Evolutionary conservation across 2,329 filamentous ascomycete genomes (phyloP).

Genomic region (Amauroascus verrucosus): DNA sequence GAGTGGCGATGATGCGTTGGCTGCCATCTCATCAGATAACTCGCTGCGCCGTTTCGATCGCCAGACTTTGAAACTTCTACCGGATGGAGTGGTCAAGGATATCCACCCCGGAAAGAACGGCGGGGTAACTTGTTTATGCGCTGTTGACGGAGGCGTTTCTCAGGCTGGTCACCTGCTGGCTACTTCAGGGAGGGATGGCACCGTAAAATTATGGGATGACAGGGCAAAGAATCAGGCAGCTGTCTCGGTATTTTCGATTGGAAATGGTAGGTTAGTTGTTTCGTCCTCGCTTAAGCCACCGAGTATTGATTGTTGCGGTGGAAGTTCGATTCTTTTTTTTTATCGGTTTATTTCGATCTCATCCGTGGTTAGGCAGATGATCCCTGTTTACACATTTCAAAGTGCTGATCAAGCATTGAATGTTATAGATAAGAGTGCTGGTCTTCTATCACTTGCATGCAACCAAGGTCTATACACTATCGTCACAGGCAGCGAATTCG

Average conservation of each 20-base stretch:
- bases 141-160: slow-evolving; percentile 1
- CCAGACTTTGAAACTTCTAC: slow-evolving; percentile 25
- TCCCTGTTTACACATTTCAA: not conserved
- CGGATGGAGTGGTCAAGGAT: slow-evolving; percentile 13
- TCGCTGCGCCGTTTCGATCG: slow-evolving; percentile 36
- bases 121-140: slow-evolving; percentile 31
- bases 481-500: slow-evolving; percentile 48
- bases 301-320: not conserved
- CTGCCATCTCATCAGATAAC: slow-evolving; percentile 38
- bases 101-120: slow-evolving; percentile 24
- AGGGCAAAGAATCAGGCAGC: slow-evolving; percentile 24
- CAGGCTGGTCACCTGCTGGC: slow-evolving; percentile 18
- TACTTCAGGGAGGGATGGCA: slow-evolving; percentile 30
- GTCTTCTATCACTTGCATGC: slow-evolving; percentile 46
- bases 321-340: not conserved
- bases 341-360: not conserved
- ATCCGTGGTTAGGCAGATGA: not conserved
- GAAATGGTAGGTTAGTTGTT: slow-evolving; percentile 21
- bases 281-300: not conserved
- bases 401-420: slow-evolving; percentile 1
- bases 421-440: slow-evolving; percentile 38
- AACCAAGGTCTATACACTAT: slow-evolving; percentile 38
- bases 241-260: slow-evolving; percentile 28
- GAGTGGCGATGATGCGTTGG: slow-evolving; percentile 25
- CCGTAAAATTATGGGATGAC: slow-evolving; percentile 35